Conservation (phyloP, 192 early-diverging fungal species). For the Entomortierella chlamydospora region DNA sequence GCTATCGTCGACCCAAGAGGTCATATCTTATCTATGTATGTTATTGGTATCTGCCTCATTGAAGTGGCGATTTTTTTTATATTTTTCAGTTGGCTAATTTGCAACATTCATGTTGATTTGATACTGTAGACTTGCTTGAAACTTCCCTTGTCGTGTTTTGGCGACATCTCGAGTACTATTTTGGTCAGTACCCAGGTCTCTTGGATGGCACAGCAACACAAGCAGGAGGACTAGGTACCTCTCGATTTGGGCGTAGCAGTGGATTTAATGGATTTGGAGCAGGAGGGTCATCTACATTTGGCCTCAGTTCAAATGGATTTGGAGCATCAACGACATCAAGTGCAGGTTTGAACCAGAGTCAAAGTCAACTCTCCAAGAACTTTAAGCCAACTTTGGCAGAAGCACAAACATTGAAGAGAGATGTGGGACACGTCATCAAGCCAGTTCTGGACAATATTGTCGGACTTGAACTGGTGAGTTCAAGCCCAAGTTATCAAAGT, state of each 20-base stretch:
- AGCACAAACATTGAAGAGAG: slow-evolving; percentile 47
- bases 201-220: slow-evolving; percentile 23
- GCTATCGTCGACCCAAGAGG: slow-evolving; percentile 48
- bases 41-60: no score
- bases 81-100: no score
- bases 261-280: slow-evolving; percentile 7
- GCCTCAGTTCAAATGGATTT: slow-evolving; percentile 10
- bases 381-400: slow-evolving; percentile 46
- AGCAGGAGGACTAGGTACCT: slow-evolving; percentile 23
- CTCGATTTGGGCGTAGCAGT: slow-evolving; percentile 36
- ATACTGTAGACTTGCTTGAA: slow-evolving; percentile 60
- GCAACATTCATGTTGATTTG: slow-evolving; percentile 11
- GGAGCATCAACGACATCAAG: neutral
- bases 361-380: slow-evolving; percentile 48
- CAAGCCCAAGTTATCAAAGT: neutral
- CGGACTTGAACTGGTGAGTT: slow-evolving; percentile 40
- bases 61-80: no score
- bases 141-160: slow-evolving; percentile 75
- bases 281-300: slow-evolving; percentile 1
- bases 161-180: slow-evolving; percentile 77
- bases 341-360: slow-evolving; percentile 11
- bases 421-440: slow-evolving; percentile 40
- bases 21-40: slow-evolving; percentile 54
- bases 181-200: slow-evolving; percentile 47
- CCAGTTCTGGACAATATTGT: slow-evolving; percentile 31